Evolutionary conservation across 257 asterid species (phyloP), one percentile per base, ranked within the genome.

Genomic region (Plectranthus barbatus): DNA sequence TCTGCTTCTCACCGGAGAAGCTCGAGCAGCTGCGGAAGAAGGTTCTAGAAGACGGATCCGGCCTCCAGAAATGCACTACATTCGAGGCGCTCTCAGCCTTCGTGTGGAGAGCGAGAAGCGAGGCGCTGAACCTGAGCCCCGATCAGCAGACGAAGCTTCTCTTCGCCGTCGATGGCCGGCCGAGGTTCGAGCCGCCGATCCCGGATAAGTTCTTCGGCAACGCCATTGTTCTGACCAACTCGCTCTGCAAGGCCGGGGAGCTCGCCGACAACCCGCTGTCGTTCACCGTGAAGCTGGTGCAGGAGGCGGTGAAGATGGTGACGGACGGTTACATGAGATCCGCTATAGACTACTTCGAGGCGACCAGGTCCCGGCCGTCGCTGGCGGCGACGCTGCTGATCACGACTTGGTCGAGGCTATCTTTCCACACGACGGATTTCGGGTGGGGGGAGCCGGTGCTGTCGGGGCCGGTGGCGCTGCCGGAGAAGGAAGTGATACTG

Each of bases 1-100:
- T 91, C 84, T 75, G 88, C 66, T 91, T 91, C 71, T 77, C 73
- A 67, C 69, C 87, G 5, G 86, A 84, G 1, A 91, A 84, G 70
- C 96, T 91, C 15, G 76, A 84, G 15, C 73, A 65, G 47, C 82
- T 88, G 68, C 71, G 77, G 20, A 24, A 23, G 11, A 77, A 56
- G n/a, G 94, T 94, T 59, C 69, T 74, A 48, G 84, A 84, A 42
- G 86, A 78, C 8, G 83, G 72, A 11, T n/a, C n/a, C n/a, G 48
- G 59, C 3, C 68, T 88, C 4, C 19, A 50, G 7, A 81, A 81
- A 0, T 91, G 96, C 82, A 84, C 98, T 34, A 72, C 94, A 8
- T 91, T 91, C 51, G 98, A 91, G 73, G 92, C 87, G 41, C 88
- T 91, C 0, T 83, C 98, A 0, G 98, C 82, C 1, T 88, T 88